Conservation (phyloP, 305 asterid genomes). For the Plantago coronopus region DNA sequence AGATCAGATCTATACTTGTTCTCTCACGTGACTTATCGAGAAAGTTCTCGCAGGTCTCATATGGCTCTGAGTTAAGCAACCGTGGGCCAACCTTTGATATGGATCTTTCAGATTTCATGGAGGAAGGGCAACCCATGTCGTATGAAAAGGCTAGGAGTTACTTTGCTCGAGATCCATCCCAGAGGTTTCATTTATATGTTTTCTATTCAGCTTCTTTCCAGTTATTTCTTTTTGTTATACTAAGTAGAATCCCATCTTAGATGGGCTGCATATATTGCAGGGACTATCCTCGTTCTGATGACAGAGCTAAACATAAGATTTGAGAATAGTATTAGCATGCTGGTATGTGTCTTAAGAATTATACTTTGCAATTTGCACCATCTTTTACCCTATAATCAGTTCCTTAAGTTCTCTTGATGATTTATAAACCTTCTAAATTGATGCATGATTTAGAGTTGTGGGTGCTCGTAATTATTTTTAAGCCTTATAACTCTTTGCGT, state of each 20-base stretch:
- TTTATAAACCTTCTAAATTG: too few relatives aligned
- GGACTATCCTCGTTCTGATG: conserved; percentile 93
- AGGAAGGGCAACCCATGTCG: conserved; percentile 71
- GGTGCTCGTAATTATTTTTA: too few relatives aligned
- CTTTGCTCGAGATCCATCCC: conserved; percentile 94
- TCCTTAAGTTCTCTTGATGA: too few relatives aligned
- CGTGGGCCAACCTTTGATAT: conserved; percentile 99
- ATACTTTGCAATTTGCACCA: neutral
- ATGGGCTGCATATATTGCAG: conserved; percentile 99
- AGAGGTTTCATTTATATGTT: conserved; percentile 47
- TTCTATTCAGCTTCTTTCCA: conserved; percentile 10
- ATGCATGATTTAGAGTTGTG: too few relatives aligned
- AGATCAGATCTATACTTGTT: too few relatives aligned
- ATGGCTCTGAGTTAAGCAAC: conserved; percentile 94
- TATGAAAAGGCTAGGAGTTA: conserved; percentile 78
- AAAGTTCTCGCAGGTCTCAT: conserved; percentile 79
- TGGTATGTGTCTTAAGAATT: conserved; percentile 40
- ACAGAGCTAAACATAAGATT: conserved; percentile 74
- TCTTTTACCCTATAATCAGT: neutral
- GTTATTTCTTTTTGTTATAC: conserved; percentile 17
- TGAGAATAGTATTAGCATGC: conserved; percentile 74
- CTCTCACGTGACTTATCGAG: neutral
- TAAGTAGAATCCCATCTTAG: conserved; percentile 43
- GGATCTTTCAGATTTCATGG: conserved; percentile 93
- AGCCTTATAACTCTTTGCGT: too few relatives aligned